A percentile compares a stretch with the other conserved stretches of the same genome.
Evolutionary conservation across 352 stramenopile genomes (phyloP).

Genomic region (Pseudoperonospora humuli): DNA sequence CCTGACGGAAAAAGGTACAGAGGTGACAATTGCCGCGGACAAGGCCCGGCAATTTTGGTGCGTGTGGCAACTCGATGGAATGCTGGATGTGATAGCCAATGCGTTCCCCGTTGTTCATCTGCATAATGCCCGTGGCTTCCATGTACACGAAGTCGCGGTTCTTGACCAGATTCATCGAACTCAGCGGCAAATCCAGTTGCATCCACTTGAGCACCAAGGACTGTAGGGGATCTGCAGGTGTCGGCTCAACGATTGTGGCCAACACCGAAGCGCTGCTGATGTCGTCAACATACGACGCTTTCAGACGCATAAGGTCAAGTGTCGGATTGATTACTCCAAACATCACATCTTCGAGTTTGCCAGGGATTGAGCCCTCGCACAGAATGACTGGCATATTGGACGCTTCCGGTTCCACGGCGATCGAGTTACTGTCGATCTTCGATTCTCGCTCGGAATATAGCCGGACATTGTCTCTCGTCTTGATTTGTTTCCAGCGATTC

Average conservation of each 20-base stretch:
- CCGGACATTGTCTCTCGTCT: slow-evolving; percentile 18
- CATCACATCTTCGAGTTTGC: slow-evolving; percentile 35
- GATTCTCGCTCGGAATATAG: slow-evolving; percentile 21
- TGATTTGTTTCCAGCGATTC: slow-evolving; percentile 30
- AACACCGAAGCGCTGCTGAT: slow-evolving; percentile 33
- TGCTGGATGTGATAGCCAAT: slow-evolving; percentile 62
- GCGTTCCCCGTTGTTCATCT: slow-evolving; percentile 30
- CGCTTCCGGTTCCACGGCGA: slow-evolving; percentile 1
- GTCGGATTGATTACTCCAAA: slow-evolving; percentile 29
- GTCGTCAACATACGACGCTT: slow-evolving; percentile 28
- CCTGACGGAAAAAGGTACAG: slow-evolving; percentile 28
- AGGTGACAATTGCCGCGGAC: slow-evolving; percentile 23
- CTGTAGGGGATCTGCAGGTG: slow-evolving; percentile 31
- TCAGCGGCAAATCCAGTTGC: slow-evolving; percentile 26
- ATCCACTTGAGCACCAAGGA: slow-evolving; percentile 49
- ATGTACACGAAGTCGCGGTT: slow-evolving; percentile 28
- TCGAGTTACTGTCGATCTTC: slow-evolving; percentile 1
- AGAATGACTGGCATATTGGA: slow-evolving; percentile 20
- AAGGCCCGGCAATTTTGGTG: slow-evolving; percentile 13
- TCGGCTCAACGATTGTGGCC: slow-evolving; percentile 26
- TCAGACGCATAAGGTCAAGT: slow-evolving; percentile 30
- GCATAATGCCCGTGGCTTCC: slow-evolving; percentile 18
- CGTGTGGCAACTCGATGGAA: slow-evolving; percentile 48
- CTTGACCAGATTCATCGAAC: slow-evolving; percentile 31
- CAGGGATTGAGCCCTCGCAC: slow-evolving; percentile 22